Base-by-base conservation (phyloP, 202 grass and related monocot species). In the Bolboschoenoplectus hybrid region DNA sequence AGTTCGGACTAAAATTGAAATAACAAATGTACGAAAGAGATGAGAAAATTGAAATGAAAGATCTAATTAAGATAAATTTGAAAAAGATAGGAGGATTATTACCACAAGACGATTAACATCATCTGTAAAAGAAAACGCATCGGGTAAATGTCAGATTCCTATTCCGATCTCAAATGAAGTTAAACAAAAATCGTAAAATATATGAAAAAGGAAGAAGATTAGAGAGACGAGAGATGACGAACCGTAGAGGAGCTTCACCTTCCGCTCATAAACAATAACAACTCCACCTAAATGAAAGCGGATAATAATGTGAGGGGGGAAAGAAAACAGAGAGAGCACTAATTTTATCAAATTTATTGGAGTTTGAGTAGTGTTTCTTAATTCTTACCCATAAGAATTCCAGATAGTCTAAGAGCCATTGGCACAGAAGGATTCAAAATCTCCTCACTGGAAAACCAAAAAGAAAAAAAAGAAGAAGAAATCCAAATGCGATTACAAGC, bases 231-330 rank as follows among this genome's bases (percentile, higher is more conserved):
- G 26, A 26, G 56, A 43, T 36, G 55, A 88, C 89, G 74, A 50
- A 98, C 96, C 86, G 38, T 90, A 94, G 53, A 98, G 87, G 61
- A 95, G 74, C 89, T 92, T 93, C 73, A 98, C 96, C 93, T 98
- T 98, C 90, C 88, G 83, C 91, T 94, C 57, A 85, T 96, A 98
- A 81, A 98, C 96, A 70, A 92, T 98, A 73, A 94, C 96, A 32
- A 98, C 96, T 8, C 96, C 96, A 66, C 96, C 96, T 98, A 89
- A 67, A 74, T 80, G 61, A 83, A 51, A 61, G 58, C n/a, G 64
- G 12, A 46, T 61, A 55, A 9, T 38, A 86, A 44, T 13, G 9
- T 67, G 47, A 20, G 43, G 9, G 51, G 13, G 20, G 66, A 61
- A 56, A 14, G 19, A 82, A 12, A 52, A 49, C 19, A 9, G 0